Evolutionary conservation across 108 stramenopile genomes (phyloP), one percentile per base, ranked within the genome.

Genomic region (Licmophora abbreviata): DNA sequence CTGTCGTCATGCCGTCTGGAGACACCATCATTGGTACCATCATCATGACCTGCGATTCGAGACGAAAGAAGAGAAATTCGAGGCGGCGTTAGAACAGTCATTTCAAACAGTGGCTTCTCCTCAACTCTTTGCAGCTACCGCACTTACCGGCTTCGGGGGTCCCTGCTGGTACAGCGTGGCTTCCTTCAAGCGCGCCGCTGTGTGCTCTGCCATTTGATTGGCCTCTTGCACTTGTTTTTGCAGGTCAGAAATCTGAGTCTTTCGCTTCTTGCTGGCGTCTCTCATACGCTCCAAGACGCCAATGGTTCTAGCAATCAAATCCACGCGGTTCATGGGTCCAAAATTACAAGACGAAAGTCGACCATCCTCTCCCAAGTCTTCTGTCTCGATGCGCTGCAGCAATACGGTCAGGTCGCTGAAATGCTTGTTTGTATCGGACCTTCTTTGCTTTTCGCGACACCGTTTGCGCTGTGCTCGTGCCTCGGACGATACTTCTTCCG

Each of bases 21-120:
- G 65, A 56, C 36, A 86, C 61, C 85, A 87, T 87, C 85, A 87
- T 87, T 12, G 85, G 85, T 12, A 83, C 81, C 81, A 83, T 83
- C 85, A 87, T 87, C 81, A 83, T 83, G 40, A 86, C 62, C 76
- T 85, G 38, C 17, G 1, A 27, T 26, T 21, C 8, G 7, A 17
- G 15, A 11, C 11, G 12, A 44, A 15, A 21, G 17, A 18, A 8
- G 23, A 50, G 49, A 14, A 23, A 40, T 0, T 18, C 15, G 17
- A 18, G 7, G 17, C 17, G 8, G 17, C 15, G 17, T 21, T 44
- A 21, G 22, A 44, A 21, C 8, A 44, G 12, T 11, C 20, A 15
- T 15, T 17, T 15, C 7, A 20, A 15, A 5, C 36, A 11, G 24
- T 10, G n/a, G 36, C 36, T 32, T 4, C n/a, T 33, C 8, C 6